Evolutionary conservation across 495 filamentous ascomycete species (phyloP).

Genomic region (Lasiosphaeria ovina): DNA sequence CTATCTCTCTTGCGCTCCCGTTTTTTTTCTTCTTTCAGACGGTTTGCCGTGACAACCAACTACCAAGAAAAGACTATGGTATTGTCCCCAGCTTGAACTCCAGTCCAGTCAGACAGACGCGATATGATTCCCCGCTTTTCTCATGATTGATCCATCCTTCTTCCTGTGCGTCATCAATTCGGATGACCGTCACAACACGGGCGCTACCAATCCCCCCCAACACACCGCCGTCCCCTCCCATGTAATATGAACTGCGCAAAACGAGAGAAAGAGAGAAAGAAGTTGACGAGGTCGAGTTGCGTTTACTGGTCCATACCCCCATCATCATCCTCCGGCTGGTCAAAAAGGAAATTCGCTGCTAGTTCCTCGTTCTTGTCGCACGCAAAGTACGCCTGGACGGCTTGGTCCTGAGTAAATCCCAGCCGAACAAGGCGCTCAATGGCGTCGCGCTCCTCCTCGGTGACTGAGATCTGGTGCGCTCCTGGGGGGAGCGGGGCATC

Average conservation of each 20-base stretch:
- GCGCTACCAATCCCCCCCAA: neutral
- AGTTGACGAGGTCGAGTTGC: slow-evolving; percentile 9
- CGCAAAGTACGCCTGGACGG: slow-evolving; percentile 98
- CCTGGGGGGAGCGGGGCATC: slow-evolving; percentile 82
- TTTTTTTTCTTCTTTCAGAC: too few relatives aligned
- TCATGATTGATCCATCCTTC: too few relatives aligned
- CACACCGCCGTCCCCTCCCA: neutral
- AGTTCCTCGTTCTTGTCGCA: slow-evolving; percentile 99
- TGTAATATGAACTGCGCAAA: neutral
- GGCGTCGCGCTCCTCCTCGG: slow-evolving; percentile 92
- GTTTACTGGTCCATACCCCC: slow-evolving; percentile 31
- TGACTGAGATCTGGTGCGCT: slow-evolving; percentile 83
- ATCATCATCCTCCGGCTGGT: slow-evolving; percentile 88
- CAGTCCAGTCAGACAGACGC: too few relatives aligned
- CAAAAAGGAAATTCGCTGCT: slow-evolving; percentile 96
- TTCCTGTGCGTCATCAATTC: too few relatives aligned
- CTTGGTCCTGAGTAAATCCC: slow-evolving; percentile 87
- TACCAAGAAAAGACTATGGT: too few relatives aligned
- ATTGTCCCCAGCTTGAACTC: too few relatives aligned
- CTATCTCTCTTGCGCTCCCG: too few relatives aligned
- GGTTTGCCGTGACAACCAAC: too few relatives aligned
- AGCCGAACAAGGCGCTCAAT: slow-evolving; percentile 91
- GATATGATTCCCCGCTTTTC: too few relatives aligned
- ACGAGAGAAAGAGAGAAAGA: slow-evolving; percentile 5
- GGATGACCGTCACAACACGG: too few relatives aligned